Evolutionary conservation across 306 rosid species (phyloP), one percentile per base, ranked within the genome.

Genomic region (Castanopsis chinensis): DNA sequence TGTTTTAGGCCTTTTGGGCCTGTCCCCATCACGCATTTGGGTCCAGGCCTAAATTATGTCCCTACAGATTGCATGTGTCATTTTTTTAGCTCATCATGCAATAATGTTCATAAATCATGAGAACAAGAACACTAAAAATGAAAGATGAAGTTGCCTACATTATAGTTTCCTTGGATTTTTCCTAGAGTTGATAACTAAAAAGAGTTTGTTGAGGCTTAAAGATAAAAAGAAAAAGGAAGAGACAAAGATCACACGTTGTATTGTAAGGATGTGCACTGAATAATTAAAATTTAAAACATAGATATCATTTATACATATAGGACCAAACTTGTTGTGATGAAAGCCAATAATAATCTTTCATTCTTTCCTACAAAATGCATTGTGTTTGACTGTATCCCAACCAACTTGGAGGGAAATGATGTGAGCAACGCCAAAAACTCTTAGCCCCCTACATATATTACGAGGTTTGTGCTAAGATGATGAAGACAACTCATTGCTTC

Each of bases 391-490:
- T 71, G 30, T 41, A 37, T 3, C 73, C 51, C 60, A 70, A 71
- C 35, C 71, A 71, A 58, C 73, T 78, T 71, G 71, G 71, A 68
- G 68, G 45, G 32, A 68, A 21, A 18, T 69, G 69, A 69, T 69
- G 61, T 27, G 28, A 76, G 14, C 58, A 28, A 2, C 17, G 45
- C 45, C 70, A 17, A 20, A 67, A 17, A 33, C 7, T 4, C 9
- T 18, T 67, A 58, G 65, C 3, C 32, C 63, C 65, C 4, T 4
- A 58, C 12, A 58, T 7, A 21, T 23, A 58, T 21, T 58, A 58
- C 65, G 17, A 58, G 10, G 30, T n/a, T 58, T 58, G 14, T 27
- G 32, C 15, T 21, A 25, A 8, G 64, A 58, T 21, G 65, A 58
- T 21, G 32, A 58, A 58, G 32, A 37, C 15, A 12, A 21, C 7